Percentiles rank a stretch among this genome's conserved stretches.
Evolutionary conservation across 371 early-diverging fungal species (phyloP).

Genomic region (Mortierella sp.): DNA sequence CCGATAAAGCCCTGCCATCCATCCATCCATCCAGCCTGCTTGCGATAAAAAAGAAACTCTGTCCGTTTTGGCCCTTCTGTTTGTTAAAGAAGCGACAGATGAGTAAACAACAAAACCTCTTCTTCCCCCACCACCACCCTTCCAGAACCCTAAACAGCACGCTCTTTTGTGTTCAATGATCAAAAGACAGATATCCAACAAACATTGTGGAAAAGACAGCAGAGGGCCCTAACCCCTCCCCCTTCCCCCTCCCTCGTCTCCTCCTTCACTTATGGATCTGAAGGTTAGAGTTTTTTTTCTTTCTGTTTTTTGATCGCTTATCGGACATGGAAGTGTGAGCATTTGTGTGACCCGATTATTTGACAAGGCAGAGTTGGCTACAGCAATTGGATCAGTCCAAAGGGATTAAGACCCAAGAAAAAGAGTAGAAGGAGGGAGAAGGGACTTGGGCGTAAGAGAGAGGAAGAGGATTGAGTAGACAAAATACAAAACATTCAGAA

Average conservation of each 20-base stretch:
- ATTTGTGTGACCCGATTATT: slow-evolving; percentile 15
- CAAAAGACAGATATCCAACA: not conserved
- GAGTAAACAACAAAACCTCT: not conserved
- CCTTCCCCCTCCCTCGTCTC: too few relatives aligned
- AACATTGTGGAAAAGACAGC: not conserved
- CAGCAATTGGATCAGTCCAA: slow-evolving; percentile 1
- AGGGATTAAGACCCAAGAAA: not conserved
- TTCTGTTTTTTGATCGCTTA: slow-evolving; percentile 20
- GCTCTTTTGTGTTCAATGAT: not conserved
- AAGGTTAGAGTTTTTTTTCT: slow-evolving; percentile 1
- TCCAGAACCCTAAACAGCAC: not conserved
- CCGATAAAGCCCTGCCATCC: not conserved
- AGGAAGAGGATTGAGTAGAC: not conserved
- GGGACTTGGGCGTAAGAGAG: not conserved
- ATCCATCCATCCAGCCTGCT: not conserved
- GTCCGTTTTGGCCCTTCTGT: too few relatives aligned
- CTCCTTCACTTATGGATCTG: not conserved
- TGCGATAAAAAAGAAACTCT: too few relatives aligned
- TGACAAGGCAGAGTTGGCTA: not conserved
- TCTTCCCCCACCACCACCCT: not conserved
- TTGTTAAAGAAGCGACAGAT: too few relatives aligned
- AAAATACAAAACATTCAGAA: not conserved
- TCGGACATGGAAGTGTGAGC: slow-evolving; percentile 13
- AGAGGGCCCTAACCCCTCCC: slow-evolving; percentile 3
- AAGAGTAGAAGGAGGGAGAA: not conserved